Evolutionary conservation across 805 yeast species (phyloP).

Genomic region (Ascoidea rubescens): DNA sequence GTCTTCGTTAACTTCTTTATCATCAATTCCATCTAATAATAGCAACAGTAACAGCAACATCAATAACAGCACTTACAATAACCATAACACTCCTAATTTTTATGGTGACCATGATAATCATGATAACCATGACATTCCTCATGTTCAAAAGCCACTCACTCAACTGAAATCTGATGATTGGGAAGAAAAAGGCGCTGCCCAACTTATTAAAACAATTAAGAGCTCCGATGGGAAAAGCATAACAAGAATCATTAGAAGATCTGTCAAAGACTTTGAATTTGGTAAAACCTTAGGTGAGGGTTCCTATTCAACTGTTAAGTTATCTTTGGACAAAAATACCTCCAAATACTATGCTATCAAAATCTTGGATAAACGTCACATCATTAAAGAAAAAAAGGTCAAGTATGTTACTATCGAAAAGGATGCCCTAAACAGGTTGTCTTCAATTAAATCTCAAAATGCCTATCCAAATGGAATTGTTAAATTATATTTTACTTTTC

Average conservation of each 20-base stretch:
- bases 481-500: conserved; percentile 64
- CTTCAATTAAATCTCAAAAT: conserved; percentile 13
- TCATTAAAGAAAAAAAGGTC: conserved; percentile 70
- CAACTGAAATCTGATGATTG: conserved; percentile 37
- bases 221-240: conserved; percentile 35
- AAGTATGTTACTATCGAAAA: conserved; percentile 77
- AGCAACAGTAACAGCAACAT: too few relatives aligned
- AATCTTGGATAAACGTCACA: conserved; percentile 61
- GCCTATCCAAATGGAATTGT: conserved; percentile 42
- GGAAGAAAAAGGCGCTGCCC: conserved; percentile 49
- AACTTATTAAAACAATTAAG: conserved; percentile 27
- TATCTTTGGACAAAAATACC: conserved; percentile 72
- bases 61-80: too few relatives aligned
- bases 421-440: conserved; percentile 60
- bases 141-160: too few relatives aligned
- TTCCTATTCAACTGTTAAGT: conserved; percentile 82
- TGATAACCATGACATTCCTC: too few relatives aligned
- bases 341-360: conserved; percentile 69
- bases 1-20: too few relatives aligned
- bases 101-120: too few relatives aligned
- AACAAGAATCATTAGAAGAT: conserved; percentile 37
- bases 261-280: conserved; percentile 76
- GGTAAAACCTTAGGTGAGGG: conserved; percentile 91
- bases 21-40: too few relatives aligned
- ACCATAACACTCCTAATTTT: too few relatives aligned